Percentiles rank a stretch among this genome's conserved stretches.
Evolutionary conservation across 176 grass and related monocot species (phyloP).

Genomic region (Luzula sylvatica): DNA sequence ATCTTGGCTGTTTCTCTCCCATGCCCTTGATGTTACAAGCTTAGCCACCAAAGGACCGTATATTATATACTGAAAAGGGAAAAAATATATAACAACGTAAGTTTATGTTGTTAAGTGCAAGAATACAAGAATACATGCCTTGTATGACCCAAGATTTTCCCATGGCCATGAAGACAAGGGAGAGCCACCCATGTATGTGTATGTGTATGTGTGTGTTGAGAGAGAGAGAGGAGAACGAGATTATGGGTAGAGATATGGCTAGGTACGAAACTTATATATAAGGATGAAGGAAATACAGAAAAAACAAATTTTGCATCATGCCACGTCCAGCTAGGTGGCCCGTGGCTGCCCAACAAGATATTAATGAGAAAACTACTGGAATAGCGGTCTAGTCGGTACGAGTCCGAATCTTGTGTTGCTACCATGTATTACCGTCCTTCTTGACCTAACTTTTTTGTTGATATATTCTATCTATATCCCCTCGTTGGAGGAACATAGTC

Average conservation of each 20-base stretch:
- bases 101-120: neutral
- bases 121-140: conserved; percentile 22
- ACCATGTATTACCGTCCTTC: too few species aligned
- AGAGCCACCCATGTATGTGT: conserved; percentile 38
- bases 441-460: too few species aligned
- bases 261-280: neutral
- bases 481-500: too few species aligned
- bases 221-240: neutral
- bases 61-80: conserved; percentile 31
- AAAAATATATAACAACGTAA: neutral
- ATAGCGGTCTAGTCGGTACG: too few species aligned
- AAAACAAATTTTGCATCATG: neutral
- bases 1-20: conserved; percentile 42
- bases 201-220: neutral
- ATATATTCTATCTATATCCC: too few species aligned
- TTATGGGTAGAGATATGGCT: too few species aligned
- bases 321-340: neutral
- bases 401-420: too few species aligned
- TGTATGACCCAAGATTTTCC: conserved; percentile 74
- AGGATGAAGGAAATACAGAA: neutral
- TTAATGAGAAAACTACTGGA: conserved; percentile 18
- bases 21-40: conserved; percentile 38
- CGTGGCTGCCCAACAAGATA: conserved; percentile 9
- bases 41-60: conserved; percentile 60
- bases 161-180: conserved; percentile 68